Conservation (phyloP, 2,329 filamentous ascomycete species). For the Ramularia collo-cygni region DNA sequence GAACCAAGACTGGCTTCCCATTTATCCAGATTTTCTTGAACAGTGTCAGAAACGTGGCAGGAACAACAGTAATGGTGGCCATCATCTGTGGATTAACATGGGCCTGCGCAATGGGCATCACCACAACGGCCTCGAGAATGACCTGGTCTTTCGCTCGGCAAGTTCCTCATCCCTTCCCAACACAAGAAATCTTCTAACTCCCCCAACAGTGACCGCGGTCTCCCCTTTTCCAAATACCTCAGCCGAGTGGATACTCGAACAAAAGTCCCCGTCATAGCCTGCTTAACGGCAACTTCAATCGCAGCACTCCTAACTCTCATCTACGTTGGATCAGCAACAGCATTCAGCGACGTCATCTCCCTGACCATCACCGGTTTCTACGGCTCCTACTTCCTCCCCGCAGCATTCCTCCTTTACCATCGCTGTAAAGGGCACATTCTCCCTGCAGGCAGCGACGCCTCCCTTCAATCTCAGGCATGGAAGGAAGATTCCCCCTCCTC, state of each 20-base stretch:
- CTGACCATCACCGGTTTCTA: slow-evolving; percentile 40
- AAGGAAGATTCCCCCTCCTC: neutral
- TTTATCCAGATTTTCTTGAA: slow-evolving; percentile 46
- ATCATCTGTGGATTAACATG: slow-evolving; percentile 34
- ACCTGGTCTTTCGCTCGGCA: slow-evolving; percentile 35
- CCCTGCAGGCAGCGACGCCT: slow-evolving; percentile 30
- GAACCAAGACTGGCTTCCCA: slow-evolving; percentile 41
- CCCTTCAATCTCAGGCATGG: neutral
- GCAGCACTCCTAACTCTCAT: slow-evolving; percentile 39
- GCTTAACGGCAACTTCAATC: slow-evolving; percentile 47
- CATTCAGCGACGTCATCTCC: slow-evolving; percentile 42
- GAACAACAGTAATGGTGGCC: slow-evolving; percentile 42
- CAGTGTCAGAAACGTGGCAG: slow-evolving; percentile 37
- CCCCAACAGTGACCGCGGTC: slow-evolving; percentile 28
- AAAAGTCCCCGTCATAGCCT: slow-evolving; percentile 26
- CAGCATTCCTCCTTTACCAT: slow-evolving; percentile 36
- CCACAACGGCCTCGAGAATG: slow-evolving; percentile 37
- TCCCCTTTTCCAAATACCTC: slow-evolving; percentile 35
- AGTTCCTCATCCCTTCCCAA: no score
- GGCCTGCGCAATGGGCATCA: slow-evolving; percentile 31
- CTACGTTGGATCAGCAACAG: slow-evolving; percentile 36
- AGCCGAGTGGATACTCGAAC: slow-evolving; percentile 24
- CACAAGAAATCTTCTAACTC: no score
- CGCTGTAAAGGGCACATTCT: slow-evolving; percentile 34
- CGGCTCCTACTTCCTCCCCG: slow-evolving; percentile 38